Evolutionary conservation across 2,329 filamentous ascomycete species (phyloP), one percentile per base, ranked within the genome.

Genomic region (Rhinocladiella mackenziei): DNA sequence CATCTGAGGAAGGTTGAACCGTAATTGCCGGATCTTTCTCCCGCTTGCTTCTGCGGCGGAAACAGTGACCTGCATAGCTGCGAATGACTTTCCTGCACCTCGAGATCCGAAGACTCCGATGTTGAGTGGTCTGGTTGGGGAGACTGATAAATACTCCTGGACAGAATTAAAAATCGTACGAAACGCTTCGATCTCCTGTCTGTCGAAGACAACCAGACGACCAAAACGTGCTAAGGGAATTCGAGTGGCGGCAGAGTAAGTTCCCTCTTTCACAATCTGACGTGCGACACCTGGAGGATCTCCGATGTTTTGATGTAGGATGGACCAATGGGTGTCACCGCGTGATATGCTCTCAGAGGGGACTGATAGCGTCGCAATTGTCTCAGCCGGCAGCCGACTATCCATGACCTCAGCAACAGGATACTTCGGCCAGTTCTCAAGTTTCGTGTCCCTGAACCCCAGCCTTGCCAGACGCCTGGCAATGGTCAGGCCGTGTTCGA

Each of bases 51-150:
- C 33, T 6, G 33, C 33, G 5, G 14, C 15, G 8, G 31, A 13
- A 17, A 17, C 31, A 19, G 31, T 19, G 11, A 36, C 33, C 18
- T 36, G 33, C 8, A 3, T 11, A n/a, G 33, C 14, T 11, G 33
- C 33, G 14, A 36, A 36, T 8, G 33, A 22, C 33, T 36, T 36
- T 22, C 33, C 33, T 11, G 33, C 19, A 4, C 33, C 33, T 23
- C 33, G 10, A 22, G 33, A 23, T 3, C 33, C 33, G 18, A 36
- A 36, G 6, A 36, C 13, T 10, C 18, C 33, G 11, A 36, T 36
- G 10, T 23, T 22, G 33, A 36, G 18, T 22, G 33, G 33, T 36
- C 14, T 36, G 18, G 14, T 22, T n/a, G 10, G 18, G 7, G 33
- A 11, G 11, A 11, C 23, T 26, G 23, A 26, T 26, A 26, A 26